Base-by-base conservation (phyloP, 2,329 filamentous ascomycete genomes). In the Leptoxyphium fumago region DNA sequence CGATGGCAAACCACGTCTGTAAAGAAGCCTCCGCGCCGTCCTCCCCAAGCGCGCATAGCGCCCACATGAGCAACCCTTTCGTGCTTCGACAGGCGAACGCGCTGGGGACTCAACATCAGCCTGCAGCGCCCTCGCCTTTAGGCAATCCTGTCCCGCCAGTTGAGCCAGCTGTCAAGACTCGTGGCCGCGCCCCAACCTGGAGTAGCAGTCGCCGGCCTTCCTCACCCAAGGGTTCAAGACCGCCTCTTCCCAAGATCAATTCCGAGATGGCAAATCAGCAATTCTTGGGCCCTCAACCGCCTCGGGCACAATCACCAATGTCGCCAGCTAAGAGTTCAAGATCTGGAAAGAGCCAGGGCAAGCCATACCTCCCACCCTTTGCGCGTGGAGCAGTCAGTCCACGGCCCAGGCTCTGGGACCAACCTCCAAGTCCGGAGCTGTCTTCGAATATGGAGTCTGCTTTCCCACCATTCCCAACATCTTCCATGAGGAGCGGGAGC, bases 1-100 rank as follows among this genome's bases (percentile, higher is more conserved):
- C 78, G 59, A 87, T 94, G 82, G 84, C 83, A 48, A 84, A 91
- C 45, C 86, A 94, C 66, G 60, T 82, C 47, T 94, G 86, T 61
- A 61, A 49, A 53, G 50, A 43, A 57, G 63, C 2, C 2, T 15
- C 29, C 40, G 41, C 32, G 28, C 42, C 41, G 17, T 43, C 49
- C 6, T 46, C 47, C 2, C 41, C 48, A 43, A 48, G 48, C 43
- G 14, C 48, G 39, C 32, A 51, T 26, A 28, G 48, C 4, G 43
- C 51, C 10, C 52, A 45, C 43, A 38, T 52, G 45, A 54, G 47
- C 51, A 57, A 54, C 21, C 50, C 55, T 10, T 56, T 56, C 49
- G 55, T 49, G 10, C 42, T 55, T 34, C 50, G 49, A 15, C 41
- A 14, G 21, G 15, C 26, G 10, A 38, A 15, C 14, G 13, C 30